A percentile compares a stretch with the other conserved stretches of the same genome.
These are phyloP conservation scores for Phytopythium ostracodes DNA, from an alignment of 352 stramenopile genomes.

Conservation along the genomic window DNA sequence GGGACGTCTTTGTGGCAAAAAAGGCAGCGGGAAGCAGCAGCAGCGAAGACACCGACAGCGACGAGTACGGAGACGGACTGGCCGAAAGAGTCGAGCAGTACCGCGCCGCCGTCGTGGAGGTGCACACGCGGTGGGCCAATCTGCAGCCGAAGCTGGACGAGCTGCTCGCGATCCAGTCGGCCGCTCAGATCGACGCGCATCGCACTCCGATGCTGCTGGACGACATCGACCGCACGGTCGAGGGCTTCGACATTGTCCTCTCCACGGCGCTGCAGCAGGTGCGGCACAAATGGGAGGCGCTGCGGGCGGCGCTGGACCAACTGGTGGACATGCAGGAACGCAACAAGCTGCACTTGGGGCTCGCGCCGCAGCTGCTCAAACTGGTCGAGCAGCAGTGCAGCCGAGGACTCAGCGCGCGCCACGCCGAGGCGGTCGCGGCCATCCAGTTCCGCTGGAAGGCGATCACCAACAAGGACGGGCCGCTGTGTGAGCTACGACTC, in stretches of 20 bases:
- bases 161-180: conserved; percentile 45
- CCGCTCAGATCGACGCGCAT: conserved; percentile 44
- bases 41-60: conserved; percentile 12
- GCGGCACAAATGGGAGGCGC: conserved; percentile 42
- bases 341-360: conserved; percentile 56
- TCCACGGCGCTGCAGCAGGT: conserved; percentile 63
- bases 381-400: conserved; percentile 46
- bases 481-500: conserved; percentile 55
- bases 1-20: conserved; percentile 60
- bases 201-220: conserved; percentile 46
- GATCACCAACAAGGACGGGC: conserved; percentile 53
- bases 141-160: conserved; percentile 63
- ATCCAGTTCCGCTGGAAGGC: conserved; percentile 77
- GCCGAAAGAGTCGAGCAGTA: conserved; percentile 37
- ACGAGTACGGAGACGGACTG: conserved; percentile 31
- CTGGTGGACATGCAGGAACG: conserved; percentile 53
- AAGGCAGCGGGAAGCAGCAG: conserved; percentile 4
- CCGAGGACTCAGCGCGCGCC: conserved; percentile 42
- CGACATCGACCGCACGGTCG: conserved; percentile 38
- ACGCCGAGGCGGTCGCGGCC: conserved; percentile 56
- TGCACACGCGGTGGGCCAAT: conserved; percentile 69
- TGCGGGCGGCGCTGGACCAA: conserved; percentile 45
- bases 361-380: conserved; percentile 48
- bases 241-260: conserved; percentile 61
- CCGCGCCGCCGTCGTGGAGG: conserved; percentile 39